Percentiles rank a stretch among this genome's conserved stretches.
These are phyloP conservation scores for Fusarium circinatum DNA, from an alignment of 2,329 filamentous ascomycete genomes.

Conservation along the genomic window DNA sequence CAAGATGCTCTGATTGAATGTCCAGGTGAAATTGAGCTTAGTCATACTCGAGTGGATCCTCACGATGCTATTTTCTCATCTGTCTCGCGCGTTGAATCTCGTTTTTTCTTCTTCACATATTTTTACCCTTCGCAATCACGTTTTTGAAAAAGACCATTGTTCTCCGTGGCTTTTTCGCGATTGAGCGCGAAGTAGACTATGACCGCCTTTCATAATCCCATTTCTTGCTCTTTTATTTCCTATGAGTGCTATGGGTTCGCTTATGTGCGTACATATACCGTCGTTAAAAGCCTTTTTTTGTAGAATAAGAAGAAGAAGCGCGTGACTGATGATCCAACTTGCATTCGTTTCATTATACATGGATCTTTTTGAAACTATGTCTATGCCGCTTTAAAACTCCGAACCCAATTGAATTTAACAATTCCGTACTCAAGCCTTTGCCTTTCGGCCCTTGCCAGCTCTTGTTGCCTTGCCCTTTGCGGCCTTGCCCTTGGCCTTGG, in stretches of 20 bases:
- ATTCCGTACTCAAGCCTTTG: conserved; percentile 49
- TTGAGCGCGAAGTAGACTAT: conserved; percentile 65
- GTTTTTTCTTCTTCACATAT: conserved; percentile 57
- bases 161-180: conserved; percentile 56
- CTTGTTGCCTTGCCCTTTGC: conserved; percentile 39
- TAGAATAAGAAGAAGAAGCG: neutral
- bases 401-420: conserved; percentile 32
- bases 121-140: conserved; percentile 55
- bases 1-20: neutral
- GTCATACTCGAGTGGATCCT: conserved; percentile 38
- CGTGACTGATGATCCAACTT: conserved; percentile 31
- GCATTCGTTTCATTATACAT: conserved; percentile 46
- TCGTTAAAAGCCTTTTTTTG: neutral
- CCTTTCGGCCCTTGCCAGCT: conserved; percentile 49
- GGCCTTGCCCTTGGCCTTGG: conserved; percentile 51
- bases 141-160: conserved; percentile 48
- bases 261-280: conserved; percentile 67
- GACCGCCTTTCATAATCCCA: conserved; percentile 69
- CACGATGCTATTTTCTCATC: conserved; percentile 10
- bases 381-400: conserved; percentile 44
- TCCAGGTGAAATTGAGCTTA: conserved; percentile 21
- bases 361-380: conserved; percentile 39
- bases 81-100: conserved; percentile 1
- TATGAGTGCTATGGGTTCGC: conserved; percentile 68
- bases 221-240: conserved; percentile 55